Base-by-base conservation (phyloP, 257 asterid species). In the Scutellaria galericulata region DNA sequence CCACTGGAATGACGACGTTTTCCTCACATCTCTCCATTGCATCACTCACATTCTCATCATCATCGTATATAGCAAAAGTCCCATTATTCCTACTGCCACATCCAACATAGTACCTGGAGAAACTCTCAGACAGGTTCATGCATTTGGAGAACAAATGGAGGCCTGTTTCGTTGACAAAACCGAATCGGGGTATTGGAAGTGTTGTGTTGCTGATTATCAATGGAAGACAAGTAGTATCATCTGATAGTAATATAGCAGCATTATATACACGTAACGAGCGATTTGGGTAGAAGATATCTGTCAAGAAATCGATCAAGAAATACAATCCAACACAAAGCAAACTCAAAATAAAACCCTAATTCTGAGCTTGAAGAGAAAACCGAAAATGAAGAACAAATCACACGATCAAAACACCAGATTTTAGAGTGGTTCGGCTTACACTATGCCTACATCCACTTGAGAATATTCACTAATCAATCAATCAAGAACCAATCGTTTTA, bases 1-100 rank as follows among this genome's bases (percentile, higher is more conserved):
- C 97, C 68, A 83, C 86, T 0, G 87, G 96, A 20, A 70, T 83
- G 46, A 82, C 75, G 7, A 89, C 83, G 54, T 81, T 79, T 9
- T 12, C 45, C 2, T 2, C 48, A 58, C 97, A 89, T 1, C 18
- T 39, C 40, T 48, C 72, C 62, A 50, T 31, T 2, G 87, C 94
- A 27, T 4, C 27, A 46, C 14, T 14, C 79, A 79, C 27, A 45
- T 70, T 63, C 2, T 11, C 66, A 67, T 84, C 75, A 2, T 66
- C 54, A 1, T n/a, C 82, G 9, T 78, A 76, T 76, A 84, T 50
- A 9, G 80, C 92, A 72, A 82, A 7, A 47, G 41, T 77, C 82
- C 75, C 69, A 1, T 57, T 42, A 6, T 50, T 18, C 7, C 55
- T 6, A 60, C 35, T 20, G n/a, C 83, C 79, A 3, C 88, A 83